These are phyloP conservation scores for Beauveria sp. DNA, from an alignment of 2,329 filamentous ascomycete genomes.

Conservation along the genomic window DNA sequence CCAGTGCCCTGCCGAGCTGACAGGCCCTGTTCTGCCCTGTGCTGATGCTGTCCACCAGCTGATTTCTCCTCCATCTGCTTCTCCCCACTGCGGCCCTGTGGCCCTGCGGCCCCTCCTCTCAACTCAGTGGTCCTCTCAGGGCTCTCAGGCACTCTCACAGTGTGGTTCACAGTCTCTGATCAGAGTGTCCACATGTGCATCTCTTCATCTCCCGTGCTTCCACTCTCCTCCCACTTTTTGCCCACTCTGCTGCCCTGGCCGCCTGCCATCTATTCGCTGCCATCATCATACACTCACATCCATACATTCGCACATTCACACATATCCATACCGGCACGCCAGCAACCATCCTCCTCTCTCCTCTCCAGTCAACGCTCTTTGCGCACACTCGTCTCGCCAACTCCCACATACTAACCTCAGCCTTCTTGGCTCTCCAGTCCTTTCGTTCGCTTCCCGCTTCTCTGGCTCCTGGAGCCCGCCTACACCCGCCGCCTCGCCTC, in stretches of 20 bases:
- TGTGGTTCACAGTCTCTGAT: too few species aligned
- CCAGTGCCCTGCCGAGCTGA: background rate
- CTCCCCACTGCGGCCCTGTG: background rate
- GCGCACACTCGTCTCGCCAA: too few species aligned
- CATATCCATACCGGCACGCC: background rate
- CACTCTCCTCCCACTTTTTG: background rate
- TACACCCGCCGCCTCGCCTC: constrained; percentile 38
- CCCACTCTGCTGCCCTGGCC: background rate
- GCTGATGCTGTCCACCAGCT: background rate
- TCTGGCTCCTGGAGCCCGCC: constrained; percentile 40
- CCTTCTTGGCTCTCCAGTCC: constrained; percentile 44
- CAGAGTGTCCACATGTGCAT: too few species aligned
- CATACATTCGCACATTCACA: background rate
- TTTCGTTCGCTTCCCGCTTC: constrained; percentile 83
- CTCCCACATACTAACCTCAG: background rate
- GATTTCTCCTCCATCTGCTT: background rate
- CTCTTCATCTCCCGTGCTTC: background rate
- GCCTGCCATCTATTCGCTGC: background rate
- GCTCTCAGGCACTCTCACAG: too few species aligned
- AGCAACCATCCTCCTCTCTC: background rate
- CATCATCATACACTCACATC: background rate
- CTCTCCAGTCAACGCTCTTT: background rate
- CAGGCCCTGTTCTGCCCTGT: background rate
- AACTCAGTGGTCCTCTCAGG: too few species aligned
- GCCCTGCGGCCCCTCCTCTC: too few species aligned